These are phyloP conservation scores for Rhodamnia rubescens DNA, from an alignment of 345 rosid species.

Conservation along the genomic window DNA sequence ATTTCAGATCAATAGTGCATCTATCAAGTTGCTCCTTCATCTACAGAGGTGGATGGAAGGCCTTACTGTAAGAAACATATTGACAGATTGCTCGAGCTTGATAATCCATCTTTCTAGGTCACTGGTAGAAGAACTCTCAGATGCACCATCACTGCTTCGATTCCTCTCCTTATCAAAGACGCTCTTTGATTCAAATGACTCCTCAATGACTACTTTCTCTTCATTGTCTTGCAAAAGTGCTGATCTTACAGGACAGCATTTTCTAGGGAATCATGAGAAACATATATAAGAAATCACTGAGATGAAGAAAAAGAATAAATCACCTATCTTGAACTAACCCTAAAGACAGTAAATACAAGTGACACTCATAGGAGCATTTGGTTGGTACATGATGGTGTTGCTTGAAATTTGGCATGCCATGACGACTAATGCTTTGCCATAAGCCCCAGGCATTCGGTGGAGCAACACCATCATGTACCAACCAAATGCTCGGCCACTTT, in stretches of 20 bases:
- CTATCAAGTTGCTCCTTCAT: neutral
- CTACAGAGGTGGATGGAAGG: neutral
- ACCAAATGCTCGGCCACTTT: neutral
- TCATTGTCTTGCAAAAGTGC: conserved; percentile 61
- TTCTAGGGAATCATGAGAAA: conserved; percentile 16
- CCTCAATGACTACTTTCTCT: conserved; percentile 57
- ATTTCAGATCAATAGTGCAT: neutral
- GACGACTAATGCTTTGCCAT: neutral
- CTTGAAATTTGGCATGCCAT: neutral
- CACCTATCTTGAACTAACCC: neutral
- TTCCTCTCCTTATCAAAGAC: conserved; percentile 11
- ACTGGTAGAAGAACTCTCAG: conserved; percentile 17
- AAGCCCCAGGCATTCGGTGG: neutral
- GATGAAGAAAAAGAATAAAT: neutral
- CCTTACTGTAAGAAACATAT: conserved; percentile 71
- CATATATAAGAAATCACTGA: neutral
- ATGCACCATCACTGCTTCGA: conserved; percentile 13
- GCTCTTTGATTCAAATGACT: conserved; percentile 42
- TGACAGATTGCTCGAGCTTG: conserved; percentile 66
- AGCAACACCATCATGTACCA: neutral
- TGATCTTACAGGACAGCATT: conserved; percentile 31
- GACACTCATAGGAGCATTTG: neutral
- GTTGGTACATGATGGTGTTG: too few species aligned
- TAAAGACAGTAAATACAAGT: neutral
- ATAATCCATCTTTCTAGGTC: conserved; percentile 42